Percentiles rank a stretch among this genome's conserved stretches.
These are phyloP conservation scores for Cornus suecica DNA, from an alignment of 148 eudicot species.

Conservation along the genomic window DNA sequence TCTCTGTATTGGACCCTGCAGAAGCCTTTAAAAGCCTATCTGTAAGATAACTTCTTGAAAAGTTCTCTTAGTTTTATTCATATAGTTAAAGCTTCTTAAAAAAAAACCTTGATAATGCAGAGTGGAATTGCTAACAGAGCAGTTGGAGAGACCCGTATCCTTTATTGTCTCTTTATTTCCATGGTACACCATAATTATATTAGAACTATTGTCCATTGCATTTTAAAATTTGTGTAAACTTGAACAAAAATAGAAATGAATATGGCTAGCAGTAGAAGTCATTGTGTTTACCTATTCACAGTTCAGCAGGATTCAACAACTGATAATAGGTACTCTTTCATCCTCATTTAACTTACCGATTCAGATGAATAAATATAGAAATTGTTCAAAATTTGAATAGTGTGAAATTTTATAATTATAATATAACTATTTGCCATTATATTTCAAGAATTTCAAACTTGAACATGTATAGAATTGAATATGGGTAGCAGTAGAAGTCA, in stretches of 20 bases:
- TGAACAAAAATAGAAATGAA: constrained; percentile 71
- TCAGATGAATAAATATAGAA: neutral
- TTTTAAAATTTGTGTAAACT: constrained; percentile 7
- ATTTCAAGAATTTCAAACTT: no score
- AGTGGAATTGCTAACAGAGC: constrained; percentile 84
- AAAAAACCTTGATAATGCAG: constrained; percentile 39
- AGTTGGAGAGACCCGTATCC: constrained; percentile 91
- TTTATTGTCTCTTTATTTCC: constrained; percentile 15
- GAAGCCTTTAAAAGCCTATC: constrained; percentile 69
- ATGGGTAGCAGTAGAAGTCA: no score
- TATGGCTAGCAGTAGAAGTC: constrained; percentile 92
- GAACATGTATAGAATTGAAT: no score
- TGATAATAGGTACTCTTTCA: constrained; percentile 52
- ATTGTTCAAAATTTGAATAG: constrained; percentile 34
- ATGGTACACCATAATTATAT: neutral
- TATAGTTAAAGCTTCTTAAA: constrained; percentile 14
- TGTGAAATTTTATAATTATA: constrained; percentile 32
- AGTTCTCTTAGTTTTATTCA: constrained; percentile 2
- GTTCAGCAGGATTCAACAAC: constrained; percentile 50
- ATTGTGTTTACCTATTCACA: constrained; percentile 70
- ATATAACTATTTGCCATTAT: no score
- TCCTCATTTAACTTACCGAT: neutral
- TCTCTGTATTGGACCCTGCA: constrained; percentile 49
- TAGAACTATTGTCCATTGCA: neutral
- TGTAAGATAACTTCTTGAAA: constrained; percentile 41